phyloP scores from a whole-genome alignment of 129 eudicot species.

The Oenanthe sinensis region DNA sequence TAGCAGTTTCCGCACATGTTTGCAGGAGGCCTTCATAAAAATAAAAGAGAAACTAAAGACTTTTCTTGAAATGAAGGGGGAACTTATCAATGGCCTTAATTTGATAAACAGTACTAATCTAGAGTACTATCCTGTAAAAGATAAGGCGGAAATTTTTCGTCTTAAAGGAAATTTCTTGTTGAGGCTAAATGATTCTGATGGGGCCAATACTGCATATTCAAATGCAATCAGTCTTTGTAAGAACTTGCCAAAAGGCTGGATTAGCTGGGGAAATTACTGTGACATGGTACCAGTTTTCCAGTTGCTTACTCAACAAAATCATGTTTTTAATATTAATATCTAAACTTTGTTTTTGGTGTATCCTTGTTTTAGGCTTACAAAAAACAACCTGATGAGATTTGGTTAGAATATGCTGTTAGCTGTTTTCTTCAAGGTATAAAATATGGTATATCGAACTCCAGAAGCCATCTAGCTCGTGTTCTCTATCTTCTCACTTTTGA shows the following conservation, averaged over 20 bases:
- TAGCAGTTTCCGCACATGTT: neutral
- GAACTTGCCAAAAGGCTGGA: slow-evolving; percentile 61
- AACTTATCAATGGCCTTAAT: slow-evolving; percentile 49
- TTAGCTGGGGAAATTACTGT: slow-evolving; percentile 64
- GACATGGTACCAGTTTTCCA: slow-evolving; percentile 32
- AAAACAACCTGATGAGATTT: slow-evolving; percentile 50
- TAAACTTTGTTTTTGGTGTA: neutral
- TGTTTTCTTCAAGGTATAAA: slow-evolving; percentile 62
- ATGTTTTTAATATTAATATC: neutral
- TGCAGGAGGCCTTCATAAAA: slow-evolving; percentile 56
- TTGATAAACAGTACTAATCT: slow-evolving; percentile 52
- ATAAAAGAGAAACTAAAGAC: slow-evolving; percentile 58
- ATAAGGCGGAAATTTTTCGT: slow-evolving; percentile 53
- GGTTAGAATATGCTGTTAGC: slow-evolving; percentile 56
- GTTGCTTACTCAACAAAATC: neutral
- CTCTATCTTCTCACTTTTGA: slow-evolving; percentile 54
- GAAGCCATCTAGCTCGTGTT: slow-evolving; percentile 57
- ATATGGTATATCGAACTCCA: slow-evolving; percentile 46
- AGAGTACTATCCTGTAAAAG: slow-evolving; percentile 44
- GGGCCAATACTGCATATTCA: slow-evolving; percentile 51
- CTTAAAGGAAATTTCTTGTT: slow-evolving; percentile 52
- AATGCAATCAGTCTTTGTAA: slow-evolving; percentile 47
- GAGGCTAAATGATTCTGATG: slow-evolving; percentile 52
- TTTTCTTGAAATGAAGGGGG: slow-evolving; percentile 54
- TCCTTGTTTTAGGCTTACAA: slow-evolving; percentile 35